A percentile compares a stretch with the other conserved stretches of the same genome.
These are phyloP conservation scores for Circinella minor DNA, from an alignment of 371 early-diverging fungal genomes.

Conservation along the genomic window DNA sequence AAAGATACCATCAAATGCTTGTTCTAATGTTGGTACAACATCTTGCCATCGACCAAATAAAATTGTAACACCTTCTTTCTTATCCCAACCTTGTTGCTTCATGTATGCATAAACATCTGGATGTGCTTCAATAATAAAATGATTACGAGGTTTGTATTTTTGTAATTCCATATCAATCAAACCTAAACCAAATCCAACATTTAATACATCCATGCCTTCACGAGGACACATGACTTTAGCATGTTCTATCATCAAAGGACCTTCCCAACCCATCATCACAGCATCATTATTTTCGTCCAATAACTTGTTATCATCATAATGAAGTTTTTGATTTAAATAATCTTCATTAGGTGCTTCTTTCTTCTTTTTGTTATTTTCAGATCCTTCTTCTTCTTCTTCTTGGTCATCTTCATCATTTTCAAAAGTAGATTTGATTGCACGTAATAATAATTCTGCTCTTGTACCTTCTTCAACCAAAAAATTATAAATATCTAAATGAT, in stretches of 20 bases:
- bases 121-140: constrained; percentile 97
- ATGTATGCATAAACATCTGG: constrained; percentile 94
- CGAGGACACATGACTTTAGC: constrained; percentile 79
- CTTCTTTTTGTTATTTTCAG: neutral
- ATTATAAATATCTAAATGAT: constrained; percentile 55
- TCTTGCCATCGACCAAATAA: constrained; percentile 96
- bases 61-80: constrained; percentile 82
- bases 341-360: constrained; percentile 71
- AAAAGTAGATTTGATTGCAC: constrained; percentile 49
- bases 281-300: constrained; percentile 90
- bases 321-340: constrained; percentile 77
- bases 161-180: constrained; percentile 87
- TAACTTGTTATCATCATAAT: constrained; percentile 77
- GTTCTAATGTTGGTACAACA: constrained; percentile 73
- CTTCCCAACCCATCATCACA: constrained; percentile 99
- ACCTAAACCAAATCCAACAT: constrained; percentile 94
- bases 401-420: constrained; percentile 37
- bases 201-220: constrained; percentile 73
- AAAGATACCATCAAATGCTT: constrained; percentile 85
- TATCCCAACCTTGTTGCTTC: constrained; percentile 84
- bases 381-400: constrained; percentile 28
- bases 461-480: constrained; percentile 83
- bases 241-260: constrained; percentile 91
- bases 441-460: constrained; percentile 81
- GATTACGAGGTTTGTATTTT: constrained; percentile 68